phyloP scores from a whole-genome alignment of 805 yeast species.

The Clavispora santaluciae region DNA sequence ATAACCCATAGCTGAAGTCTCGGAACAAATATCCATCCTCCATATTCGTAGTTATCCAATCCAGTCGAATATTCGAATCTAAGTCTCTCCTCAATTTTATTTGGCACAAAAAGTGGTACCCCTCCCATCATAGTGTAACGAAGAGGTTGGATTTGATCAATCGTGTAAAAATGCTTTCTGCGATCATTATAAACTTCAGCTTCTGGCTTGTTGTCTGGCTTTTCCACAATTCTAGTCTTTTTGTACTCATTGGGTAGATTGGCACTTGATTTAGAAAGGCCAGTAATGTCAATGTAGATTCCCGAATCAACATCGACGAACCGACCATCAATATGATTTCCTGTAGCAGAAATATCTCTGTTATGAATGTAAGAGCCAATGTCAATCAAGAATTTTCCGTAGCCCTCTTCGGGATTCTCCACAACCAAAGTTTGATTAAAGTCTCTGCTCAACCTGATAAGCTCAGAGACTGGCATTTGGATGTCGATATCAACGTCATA shows the following conservation, averaged over 20 bases:
- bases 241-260: conserved; percentile 11
- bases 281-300: conserved; percentile 15
- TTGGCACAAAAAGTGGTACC: conserved; percentile 15
- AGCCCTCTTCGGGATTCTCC: conserved; percentile 16
- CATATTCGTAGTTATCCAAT: conserved; percentile 5
- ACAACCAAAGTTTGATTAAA: conserved; percentile 15
- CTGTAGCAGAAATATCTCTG: conserved; percentile 10
- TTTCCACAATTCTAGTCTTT: conserved; percentile 8
- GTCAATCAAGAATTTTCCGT: conserved; percentile 17
- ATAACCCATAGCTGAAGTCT: conserved; percentile 18
- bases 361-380: conserved; percentile 16
- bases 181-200: conserved; percentile 16
- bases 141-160: conserved; percentile 16
- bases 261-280: conserved; percentile 10
- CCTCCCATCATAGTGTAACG: conserved; percentile 16
- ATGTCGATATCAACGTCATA: conserved; percentile 14
- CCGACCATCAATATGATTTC: conserved; percentile 15
- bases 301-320: conserved; percentile 16
- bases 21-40: conserved; percentile 15
- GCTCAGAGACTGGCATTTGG: conserved; percentile 14
- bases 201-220: conserved; percentile 5
- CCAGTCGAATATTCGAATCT: conserved; percentile 18
- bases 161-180: conserved; percentile 15
- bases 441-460: conserved; percentile 5
- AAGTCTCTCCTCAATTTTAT: conserved; percentile 13